A percentile compares a stretch with the other conserved stretches of the same genome.
These are phyloP conservation scores for Lachnellula suecica DNA, from an alignment of 2,329 filamentous ascomycete genomes.

Conservation along the genomic window DNA sequence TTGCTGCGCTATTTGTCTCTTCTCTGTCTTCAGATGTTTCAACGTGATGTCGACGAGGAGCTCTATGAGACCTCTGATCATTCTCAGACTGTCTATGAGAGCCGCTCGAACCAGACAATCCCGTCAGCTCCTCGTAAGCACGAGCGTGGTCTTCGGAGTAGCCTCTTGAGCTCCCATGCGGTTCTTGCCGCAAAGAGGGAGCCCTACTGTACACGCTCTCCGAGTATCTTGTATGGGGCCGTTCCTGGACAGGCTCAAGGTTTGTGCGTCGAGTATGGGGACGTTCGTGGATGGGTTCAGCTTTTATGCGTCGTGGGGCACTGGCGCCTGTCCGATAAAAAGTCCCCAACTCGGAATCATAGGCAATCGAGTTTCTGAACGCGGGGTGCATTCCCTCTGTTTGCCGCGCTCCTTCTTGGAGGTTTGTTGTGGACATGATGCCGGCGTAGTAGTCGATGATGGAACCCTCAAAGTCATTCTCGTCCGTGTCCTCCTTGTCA, in stretches of 20 bases:
- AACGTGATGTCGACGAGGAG: not conserved
- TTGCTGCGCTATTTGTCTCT: too few species aligned
- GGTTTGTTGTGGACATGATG: conserved; percentile 8
- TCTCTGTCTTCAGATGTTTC: not conserved
- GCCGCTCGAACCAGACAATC: not conserved
- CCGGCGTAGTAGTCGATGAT: conserved; percentile 22
- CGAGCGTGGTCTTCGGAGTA: not conserved
- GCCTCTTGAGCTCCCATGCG: not conserved
- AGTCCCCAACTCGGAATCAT: not conserved
- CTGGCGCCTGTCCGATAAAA: not conserved
- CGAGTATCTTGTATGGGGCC: conserved; percentile 1
- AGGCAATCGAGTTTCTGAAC: conserved; percentile 1
- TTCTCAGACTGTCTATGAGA: not conserved
- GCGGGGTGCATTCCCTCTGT: conserved; percentile 7
- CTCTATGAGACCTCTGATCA: not conserved
- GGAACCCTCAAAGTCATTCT: conserved; percentile 16
- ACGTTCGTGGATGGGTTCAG: conserved; percentile 11
- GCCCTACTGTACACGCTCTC: conserved; percentile 5
- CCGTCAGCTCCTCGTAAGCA: not conserved
- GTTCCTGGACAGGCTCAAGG: not conserved
- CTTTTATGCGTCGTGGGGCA: not conserved
- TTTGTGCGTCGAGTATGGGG: not conserved
- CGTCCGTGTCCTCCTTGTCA: conserved; percentile 1
- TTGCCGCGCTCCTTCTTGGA: not conserved
- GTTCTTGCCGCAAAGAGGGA: not conserved